Conservation (phyloP, 495 filamentous ascomycete species). For the Penicillium paxilli region DNA sequence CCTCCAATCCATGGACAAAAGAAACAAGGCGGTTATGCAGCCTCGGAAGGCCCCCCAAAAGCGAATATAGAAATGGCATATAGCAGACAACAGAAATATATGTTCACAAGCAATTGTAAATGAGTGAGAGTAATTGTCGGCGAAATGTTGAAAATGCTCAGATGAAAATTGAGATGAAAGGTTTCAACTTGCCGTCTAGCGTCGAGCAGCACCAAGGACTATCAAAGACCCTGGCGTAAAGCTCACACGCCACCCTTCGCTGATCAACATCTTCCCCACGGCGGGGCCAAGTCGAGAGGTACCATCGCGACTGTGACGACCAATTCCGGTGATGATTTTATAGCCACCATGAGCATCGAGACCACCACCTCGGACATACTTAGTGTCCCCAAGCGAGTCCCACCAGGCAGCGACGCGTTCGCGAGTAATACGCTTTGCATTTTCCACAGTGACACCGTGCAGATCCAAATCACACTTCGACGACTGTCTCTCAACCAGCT, state of each 20-base stretch:
- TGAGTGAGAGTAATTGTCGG: too few relatives aligned
- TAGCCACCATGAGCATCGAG: slow-evolving; percentile 50
- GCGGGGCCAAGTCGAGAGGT: slow-evolving; percentile 73
- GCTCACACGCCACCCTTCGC: slow-evolving; percentile 82
- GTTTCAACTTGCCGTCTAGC: background rate
- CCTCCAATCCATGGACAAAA: background rate
- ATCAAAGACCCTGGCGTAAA: slow-evolving; percentile 63
- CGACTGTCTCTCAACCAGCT: slow-evolving; percentile 61
- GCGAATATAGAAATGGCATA: too few relatives aligned
- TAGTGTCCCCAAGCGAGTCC: slow-evolving; percentile 64
- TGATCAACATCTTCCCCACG: slow-evolving; percentile 72
- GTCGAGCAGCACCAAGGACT: slow-evolving; percentile 56
- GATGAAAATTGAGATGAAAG: background rate
- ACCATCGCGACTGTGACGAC: slow-evolving; percentile 76
- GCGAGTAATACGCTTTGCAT: slow-evolving; percentile 74
- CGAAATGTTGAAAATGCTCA: background rate
- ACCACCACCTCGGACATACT: slow-evolving; percentile 46
- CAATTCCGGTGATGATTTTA: slow-evolving; percentile 77
- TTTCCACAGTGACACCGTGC: slow-evolving; percentile 78
- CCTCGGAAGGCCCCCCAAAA: too few relatives aligned
- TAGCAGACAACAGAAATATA: too few relatives aligned
- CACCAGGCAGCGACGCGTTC: slow-evolving; percentile 75
- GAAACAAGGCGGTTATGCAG: too few relatives aligned
- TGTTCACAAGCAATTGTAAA: too few relatives aligned
- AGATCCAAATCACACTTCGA: slow-evolving; percentile 64